phyloP scores from a whole-genome alignment of 2,329 filamentous ascomycete genomes.

The Xylaria sp. region DNA sequence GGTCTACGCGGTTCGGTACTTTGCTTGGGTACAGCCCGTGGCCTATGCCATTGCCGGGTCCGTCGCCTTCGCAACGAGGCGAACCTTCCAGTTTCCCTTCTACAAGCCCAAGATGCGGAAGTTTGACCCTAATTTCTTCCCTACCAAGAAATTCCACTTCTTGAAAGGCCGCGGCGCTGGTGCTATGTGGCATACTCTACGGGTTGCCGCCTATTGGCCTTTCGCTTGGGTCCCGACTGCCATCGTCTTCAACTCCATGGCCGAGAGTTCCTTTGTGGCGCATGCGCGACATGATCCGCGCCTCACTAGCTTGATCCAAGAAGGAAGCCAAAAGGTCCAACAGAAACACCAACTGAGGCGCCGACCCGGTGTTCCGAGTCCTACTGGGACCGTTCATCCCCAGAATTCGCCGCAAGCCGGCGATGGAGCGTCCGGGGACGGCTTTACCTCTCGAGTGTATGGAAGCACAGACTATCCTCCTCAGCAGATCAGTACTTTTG shows the following conservation, averaged over 20 bases:
- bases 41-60: constrained; percentile 41
- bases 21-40: constrained; percentile 48
- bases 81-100: constrained; percentile 56
- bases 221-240: constrained; percentile 43
- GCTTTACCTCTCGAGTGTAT: constrained; percentile 13
- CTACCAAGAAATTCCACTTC: constrained; percentile 40
- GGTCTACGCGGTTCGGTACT: constrained; percentile 47
- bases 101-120: constrained; percentile 50
- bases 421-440: constrained; percentile 2
- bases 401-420: constrained; percentile 1
- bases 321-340: background rate
- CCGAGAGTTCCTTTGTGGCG: constrained; percentile 42
- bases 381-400: background rate
- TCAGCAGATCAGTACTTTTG: constrained; percentile 12
- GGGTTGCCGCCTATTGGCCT: constrained; percentile 52
- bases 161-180: constrained; percentile 46
- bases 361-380: constrained; percentile 1
- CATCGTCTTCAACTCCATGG: constrained; percentile 49
- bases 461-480: constrained; percentile 14
- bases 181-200: constrained; percentile 52
- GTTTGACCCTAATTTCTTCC: constrained; percentile 51
- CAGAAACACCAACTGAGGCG: constrained; percentile 8
- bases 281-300: constrained; percentile 39
- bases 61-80: constrained; percentile 47
- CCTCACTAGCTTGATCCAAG: background rate